phyloP scores from a whole-genome alignment of 345 rosid species.

The Eucalyptus lansdowneana region DNA sequence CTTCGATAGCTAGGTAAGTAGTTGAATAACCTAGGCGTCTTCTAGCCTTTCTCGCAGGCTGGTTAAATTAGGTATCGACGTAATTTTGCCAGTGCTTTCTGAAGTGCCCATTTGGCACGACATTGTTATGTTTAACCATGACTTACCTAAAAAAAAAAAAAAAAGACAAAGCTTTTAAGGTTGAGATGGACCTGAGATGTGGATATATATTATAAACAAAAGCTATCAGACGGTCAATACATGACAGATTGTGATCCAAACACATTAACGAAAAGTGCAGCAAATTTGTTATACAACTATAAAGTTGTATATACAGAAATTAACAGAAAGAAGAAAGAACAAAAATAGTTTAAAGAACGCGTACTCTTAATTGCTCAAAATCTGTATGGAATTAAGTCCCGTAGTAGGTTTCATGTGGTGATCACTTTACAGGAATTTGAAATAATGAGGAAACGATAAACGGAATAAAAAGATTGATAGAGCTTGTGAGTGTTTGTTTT shows the following conservation, averaged over 20 bases:
- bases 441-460: too few species aligned
- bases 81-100: constrained; percentile 86
- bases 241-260: neutral
- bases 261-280: neutral
- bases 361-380: too few species aligned
- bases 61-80: constrained; percentile 82
- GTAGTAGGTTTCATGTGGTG: too few species aligned
- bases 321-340: too few species aligned
- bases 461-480: too few species aligned
- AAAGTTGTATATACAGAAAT: too few species aligned
- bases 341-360: too few species aligned
- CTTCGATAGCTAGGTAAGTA: neutral
- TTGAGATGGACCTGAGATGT: too few species aligned
- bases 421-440: too few species aligned
- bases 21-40: constrained; percentile 44
- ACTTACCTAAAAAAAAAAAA: constrained; percentile 4
- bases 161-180: neutral
- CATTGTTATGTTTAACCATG: constrained; percentile 70
- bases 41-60: constrained; percentile 70
- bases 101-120: constrained; percentile 55
- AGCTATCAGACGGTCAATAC: neutral
- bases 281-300: neutral
- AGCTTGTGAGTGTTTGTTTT: too few species aligned
- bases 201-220: too few species aligned
- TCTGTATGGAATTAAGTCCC: too few species aligned